These are phyloP conservation scores for Suhomyces kunorum DNA, from an alignment of 1,139 yeast genomes.

Conservation along the genomic window DNA sequence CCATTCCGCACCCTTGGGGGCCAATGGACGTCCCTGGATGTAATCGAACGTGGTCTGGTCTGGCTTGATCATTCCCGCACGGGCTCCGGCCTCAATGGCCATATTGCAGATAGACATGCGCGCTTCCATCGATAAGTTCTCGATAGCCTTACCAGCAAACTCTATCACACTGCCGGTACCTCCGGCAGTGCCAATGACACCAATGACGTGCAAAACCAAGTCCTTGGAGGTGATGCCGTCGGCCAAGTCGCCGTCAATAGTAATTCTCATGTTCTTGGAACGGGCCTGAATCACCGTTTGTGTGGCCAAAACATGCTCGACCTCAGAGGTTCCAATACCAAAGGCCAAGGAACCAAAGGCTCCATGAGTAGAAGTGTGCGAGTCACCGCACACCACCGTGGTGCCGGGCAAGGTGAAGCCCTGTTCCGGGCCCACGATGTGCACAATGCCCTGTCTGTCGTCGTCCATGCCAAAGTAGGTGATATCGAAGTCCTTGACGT, in stretches of 20 bases:
- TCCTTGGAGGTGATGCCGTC: conserved; percentile 96
- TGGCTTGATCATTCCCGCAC: conserved; percentile 99
- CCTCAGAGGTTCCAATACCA: conserved; percentile 99
- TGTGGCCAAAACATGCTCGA: conserved; percentile 96
- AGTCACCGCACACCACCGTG: conserved; percentile 98
- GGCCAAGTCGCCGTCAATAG: conserved; percentile 76
- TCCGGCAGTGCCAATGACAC: conserved; percentile 98
- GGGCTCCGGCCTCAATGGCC: conserved; percentile 98
- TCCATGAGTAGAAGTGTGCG: conserved; percentile 98
- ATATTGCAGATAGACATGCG: conserved; percentile 99
- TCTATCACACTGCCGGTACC: conserved; percentile 98
- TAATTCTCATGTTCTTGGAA: conserved; percentile 92
- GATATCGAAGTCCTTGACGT: conserved; percentile 84
- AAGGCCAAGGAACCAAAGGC: conserved; percentile 98
- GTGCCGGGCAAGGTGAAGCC: conserved; percentile 98
- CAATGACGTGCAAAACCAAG: conserved; percentile 88
- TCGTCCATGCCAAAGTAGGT: conserved; percentile 95
- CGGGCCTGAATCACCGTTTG: conserved; percentile 93
- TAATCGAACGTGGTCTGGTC: conserved; percentile 86
- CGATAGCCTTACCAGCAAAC: conserved; percentile 94
- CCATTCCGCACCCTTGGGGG: conserved; percentile 93
- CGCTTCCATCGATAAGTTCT: conserved; percentile 92
- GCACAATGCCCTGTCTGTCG: conserved; percentile 95
- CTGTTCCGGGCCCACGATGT: conserved; percentile 97
- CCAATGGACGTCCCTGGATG: conserved; percentile 89